Evolutionary conservation across 805 yeast genomes (phyloP).

Genomic region (Sugiyamaella qingdaonensis): DNA sequence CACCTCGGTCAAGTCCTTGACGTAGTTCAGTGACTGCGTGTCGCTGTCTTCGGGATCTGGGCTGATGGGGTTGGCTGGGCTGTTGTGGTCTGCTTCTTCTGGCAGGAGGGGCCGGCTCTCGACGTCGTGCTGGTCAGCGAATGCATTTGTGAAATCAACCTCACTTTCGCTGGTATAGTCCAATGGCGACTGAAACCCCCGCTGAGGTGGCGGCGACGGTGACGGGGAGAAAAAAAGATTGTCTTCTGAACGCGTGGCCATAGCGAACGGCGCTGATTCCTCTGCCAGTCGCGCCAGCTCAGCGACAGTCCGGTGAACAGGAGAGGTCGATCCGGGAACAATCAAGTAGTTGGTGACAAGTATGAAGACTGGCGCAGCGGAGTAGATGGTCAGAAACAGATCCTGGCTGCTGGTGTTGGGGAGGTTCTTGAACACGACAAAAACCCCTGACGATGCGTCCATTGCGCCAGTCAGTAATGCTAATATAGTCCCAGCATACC

Average conservation of each 20-base stretch:
- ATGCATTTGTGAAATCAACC: conserved; percentile 8
- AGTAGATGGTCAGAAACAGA: conserved; percentile 61
- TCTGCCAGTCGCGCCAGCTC: conserved; percentile 32
- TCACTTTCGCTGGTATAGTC: conserved; percentile 1
- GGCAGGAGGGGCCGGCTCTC: conserved; percentile 4
- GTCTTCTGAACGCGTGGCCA: conserved; percentile 2
- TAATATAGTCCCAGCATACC: conserved; percentile 70
- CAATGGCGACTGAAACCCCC: background rate
- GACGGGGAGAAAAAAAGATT: background rate
- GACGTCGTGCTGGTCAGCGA: background rate
- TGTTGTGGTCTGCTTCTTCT: background rate
- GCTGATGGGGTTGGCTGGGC: background rate
- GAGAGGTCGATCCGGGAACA: conserved; percentile 64
- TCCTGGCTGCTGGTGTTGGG: conserved; percentile 49
- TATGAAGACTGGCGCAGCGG: conserved; percentile 76
- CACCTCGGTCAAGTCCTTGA: conserved; percentile 22
- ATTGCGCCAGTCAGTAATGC: conserved; percentile 91
- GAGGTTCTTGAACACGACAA: conserved; percentile 63
- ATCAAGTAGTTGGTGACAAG: conserved; percentile 65
- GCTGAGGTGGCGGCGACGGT: background rate
- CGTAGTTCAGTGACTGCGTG: background rate
- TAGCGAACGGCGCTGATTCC: background rate
- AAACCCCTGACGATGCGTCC: conserved; percentile 87
- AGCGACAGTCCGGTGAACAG: conserved; percentile 56
- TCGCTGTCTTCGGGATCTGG: background rate